Evolutionary conservation across 169 alveolate species (phyloP).

Genomic region (Cryptosporidium muris): DNA sequence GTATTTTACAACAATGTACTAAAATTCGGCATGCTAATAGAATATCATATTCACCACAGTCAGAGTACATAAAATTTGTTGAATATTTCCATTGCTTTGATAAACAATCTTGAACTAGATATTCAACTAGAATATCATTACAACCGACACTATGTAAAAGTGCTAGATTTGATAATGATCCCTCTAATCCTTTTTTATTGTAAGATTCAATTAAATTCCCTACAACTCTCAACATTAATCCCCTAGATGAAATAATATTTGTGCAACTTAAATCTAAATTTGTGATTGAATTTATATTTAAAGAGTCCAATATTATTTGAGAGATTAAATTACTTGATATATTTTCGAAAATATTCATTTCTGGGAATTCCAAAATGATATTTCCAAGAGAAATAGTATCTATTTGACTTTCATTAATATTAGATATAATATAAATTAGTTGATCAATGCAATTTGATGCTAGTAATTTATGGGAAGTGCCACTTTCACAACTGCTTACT

Average conservation of each 20-base stretch:
- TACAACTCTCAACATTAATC: conserved; percentile 8
- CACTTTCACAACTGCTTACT: conserved; percentile 15
- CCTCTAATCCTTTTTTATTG: conserved; percentile 9
- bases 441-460: not conserved
- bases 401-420: not conserved
- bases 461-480: not conserved
- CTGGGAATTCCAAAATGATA: conserved; percentile 49
- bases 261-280: not conserved
- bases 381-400: conserved; percentile 14
- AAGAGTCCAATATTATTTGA: conserved; percentile 1
- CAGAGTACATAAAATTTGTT: conserved; percentile 26
- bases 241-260: conserved; percentile 9
- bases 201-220: conserved; percentile 10
- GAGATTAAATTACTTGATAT: not conserved
- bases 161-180: not conserved
- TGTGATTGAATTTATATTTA: not conserved
- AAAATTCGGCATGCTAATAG: conserved; percentile 21
- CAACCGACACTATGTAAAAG: not conserved
- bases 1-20: conserved; percentile 21
- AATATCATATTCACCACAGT: conserved; percentile 43
- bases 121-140: conserved; percentile 30
- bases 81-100: conserved; percentile 30
- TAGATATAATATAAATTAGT: not conserved
- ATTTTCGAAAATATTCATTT: conserved; percentile 7
- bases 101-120: conserved; percentile 33